These are phyloP conservation scores for Brasilioporus rufonigricans DNA, from an alignment of 768 basidiomycete genomes.

Conservation along the genomic window DNA sequence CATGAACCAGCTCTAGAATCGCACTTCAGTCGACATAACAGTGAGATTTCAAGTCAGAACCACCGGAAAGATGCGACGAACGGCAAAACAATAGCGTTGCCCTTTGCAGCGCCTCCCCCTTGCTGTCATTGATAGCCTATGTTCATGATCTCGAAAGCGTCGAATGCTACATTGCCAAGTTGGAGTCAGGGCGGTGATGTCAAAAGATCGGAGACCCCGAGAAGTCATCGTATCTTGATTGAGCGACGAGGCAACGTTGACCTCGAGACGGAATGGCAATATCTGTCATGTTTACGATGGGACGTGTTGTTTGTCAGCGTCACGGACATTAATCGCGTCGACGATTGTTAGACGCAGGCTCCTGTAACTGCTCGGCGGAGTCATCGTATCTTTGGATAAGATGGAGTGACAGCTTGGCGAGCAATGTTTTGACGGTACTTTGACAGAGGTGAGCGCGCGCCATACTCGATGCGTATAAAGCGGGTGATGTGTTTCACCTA, in stretches of 20 bases:
- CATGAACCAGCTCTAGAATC: neutral
- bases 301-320: neutral
- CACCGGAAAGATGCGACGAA: neutral
- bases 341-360: neutral
- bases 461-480: neutral
- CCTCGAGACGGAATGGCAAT: neutral
- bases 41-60: neutral
- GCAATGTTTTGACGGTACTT: neutral
- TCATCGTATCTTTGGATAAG: neutral
- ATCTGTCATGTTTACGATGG: constrained; percentile 1
- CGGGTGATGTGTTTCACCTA: neutral
- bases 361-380: neutral
- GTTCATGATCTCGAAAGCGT: neutral
- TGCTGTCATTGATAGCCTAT: neutral
- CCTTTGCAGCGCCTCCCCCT: neutral
- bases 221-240: neutral
- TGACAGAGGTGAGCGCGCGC: neutral
- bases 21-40: neutral
- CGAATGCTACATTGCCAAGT: neutral
- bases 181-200: neutral
- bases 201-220: neutral
- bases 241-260: neutral
- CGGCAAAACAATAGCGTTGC: neutral
- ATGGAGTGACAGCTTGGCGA: no score
- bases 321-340: neutral